Evolutionary conservation across 192 early-diverging fungal genomes (phyloP).

Genomic region (Coemansia aciculifera): DNA sequence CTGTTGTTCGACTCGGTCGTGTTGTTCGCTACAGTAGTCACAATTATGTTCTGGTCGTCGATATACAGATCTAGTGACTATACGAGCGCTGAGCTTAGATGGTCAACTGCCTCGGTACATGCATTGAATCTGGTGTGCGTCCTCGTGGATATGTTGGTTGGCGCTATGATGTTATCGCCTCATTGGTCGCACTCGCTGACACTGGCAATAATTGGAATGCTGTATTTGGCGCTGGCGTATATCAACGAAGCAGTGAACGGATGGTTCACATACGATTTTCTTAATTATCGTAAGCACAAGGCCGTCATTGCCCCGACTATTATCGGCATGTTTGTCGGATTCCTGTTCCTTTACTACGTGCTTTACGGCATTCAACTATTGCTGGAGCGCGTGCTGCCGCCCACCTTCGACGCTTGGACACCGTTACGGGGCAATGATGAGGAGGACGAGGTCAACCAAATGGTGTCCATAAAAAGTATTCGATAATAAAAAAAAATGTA

Average conservation of each 20-base stretch:
- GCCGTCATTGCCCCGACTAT: constrained; percentile 12
- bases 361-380: constrained; percentile 23
- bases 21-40: constrained; percentile 36
- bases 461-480: neutral
- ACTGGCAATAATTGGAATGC: constrained; percentile 12
- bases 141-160: constrained; percentile 24
- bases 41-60: constrained; percentile 35
- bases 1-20: constrained; percentile 41
- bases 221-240: constrained; percentile 40
- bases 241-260: constrained; percentile 40
- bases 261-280: constrained; percentile 43
- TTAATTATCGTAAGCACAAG: constrained; percentile 35
- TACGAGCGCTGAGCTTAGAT: constrained; percentile 5
- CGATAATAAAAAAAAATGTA: neutral
- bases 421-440: neutral
- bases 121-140: constrained; percentile 26
- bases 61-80: constrained; percentile 27
- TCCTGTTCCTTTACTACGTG: constrained; percentile 33
- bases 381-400: constrained; percentile 30
- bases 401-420: neutral
- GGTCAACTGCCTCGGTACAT: constrained; percentile 45
- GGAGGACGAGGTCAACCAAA: neutral
- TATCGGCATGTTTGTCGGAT: constrained; percentile 22
- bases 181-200: constrained; percentile 43
- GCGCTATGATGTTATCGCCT: constrained; percentile 32